Percentiles rank a stretch among this genome's conserved stretches.
phyloP scores from a whole-genome alignment of 176 grass and related monocot genomes.

The Rhynchospora breviuscula region DNA sequence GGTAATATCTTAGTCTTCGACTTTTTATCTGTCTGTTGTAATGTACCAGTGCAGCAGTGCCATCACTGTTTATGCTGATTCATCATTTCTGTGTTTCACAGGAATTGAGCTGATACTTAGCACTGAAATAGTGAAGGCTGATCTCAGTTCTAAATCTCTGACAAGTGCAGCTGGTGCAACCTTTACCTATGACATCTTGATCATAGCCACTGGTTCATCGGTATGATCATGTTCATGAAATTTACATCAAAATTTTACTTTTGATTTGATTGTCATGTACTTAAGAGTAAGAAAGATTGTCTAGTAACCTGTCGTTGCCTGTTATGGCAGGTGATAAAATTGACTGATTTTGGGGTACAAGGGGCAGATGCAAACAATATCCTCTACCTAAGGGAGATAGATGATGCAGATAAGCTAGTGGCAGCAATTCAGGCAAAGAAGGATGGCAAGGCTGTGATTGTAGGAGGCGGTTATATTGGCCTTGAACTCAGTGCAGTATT shows the following conservation, averaged over 20 bases:
- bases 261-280: not conserved
- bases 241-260: not conserved
- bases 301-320: slow-evolving; percentile 2
- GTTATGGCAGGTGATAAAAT: slow-evolving; percentile 59
- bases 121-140: slow-evolving; percentile 92
- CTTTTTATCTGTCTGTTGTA: not conserved
- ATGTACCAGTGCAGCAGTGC: not conserved
- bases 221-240: slow-evolving; percentile 39
- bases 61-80: not conserved
- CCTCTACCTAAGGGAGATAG: slow-evolving; percentile 80
- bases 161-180: slow-evolving; percentile 61
- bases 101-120: slow-evolving; percentile 83
- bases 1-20: slow-evolving; percentile 35
- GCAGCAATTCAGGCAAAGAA: slow-evolving; percentile 89
- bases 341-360: slow-evolving; percentile 79
- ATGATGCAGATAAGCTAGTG: slow-evolving; percentile 80
- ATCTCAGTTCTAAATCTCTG: slow-evolving; percentile 69
- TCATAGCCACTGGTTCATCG: slow-evolving; percentile 83
- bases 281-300: not conserved
- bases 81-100: slow-evolving; percentile 35
- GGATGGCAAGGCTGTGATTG: slow-evolving; percentile 80
- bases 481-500: slow-evolving; percentile 83
- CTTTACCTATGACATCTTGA: slow-evolving; percentile 78
- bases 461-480: slow-evolving; percentile 95
- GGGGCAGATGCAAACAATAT: slow-evolving; percentile 90